Evolutionary conservation across 495 filamentous ascomycete species (phyloP), one percentile per base, ranked within the genome.

Genomic region (Aspergillus diversus): DNA sequence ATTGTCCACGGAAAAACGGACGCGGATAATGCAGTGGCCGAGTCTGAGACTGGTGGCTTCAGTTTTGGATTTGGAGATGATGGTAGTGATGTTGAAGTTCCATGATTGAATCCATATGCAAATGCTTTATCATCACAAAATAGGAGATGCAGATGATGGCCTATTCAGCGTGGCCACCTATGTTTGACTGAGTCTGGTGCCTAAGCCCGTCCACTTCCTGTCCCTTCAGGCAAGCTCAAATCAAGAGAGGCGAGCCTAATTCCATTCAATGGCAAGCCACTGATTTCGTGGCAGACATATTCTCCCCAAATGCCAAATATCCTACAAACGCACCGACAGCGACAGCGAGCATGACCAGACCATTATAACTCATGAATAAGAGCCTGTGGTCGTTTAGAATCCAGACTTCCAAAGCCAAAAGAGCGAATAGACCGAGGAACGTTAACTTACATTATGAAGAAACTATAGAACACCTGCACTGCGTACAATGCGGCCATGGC

Each of bases 321-420:
- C 95, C 95, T 49, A 97, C 68, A 57, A 94, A 96, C 0, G 93
- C 93, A 27, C 95, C 95, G 12, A 94, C 81, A 11, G 90, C 91
- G 11, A 97, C 92, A 0, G 94, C 84, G 63, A 97, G 74, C 95
- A 99, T 99, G 60, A 99, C 88, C 83, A 89, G 93, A 15, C 96
- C 95, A 67, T 99, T 99, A 75, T 99, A 99, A 3, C 96, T 99
- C 95, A 99, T 99, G 78, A 99, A 99, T 21, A 99, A 80, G 64
- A 99, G 80, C 95, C 95, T 99, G 33, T 50, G 8, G 57, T 46
- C 43, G 34, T n/a, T 59, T n/a, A 68, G 55, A 34, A 64, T 54
- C 3, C 35, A 17, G 35, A 51, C 37, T 35, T 64, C 21, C 12
- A 37, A 11, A n/a, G 9, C 16, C 54, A 33, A 32, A 16, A 16